Conservation (phyloP, 306 rosid species). For the Leucaena leucocephala region DNA sequence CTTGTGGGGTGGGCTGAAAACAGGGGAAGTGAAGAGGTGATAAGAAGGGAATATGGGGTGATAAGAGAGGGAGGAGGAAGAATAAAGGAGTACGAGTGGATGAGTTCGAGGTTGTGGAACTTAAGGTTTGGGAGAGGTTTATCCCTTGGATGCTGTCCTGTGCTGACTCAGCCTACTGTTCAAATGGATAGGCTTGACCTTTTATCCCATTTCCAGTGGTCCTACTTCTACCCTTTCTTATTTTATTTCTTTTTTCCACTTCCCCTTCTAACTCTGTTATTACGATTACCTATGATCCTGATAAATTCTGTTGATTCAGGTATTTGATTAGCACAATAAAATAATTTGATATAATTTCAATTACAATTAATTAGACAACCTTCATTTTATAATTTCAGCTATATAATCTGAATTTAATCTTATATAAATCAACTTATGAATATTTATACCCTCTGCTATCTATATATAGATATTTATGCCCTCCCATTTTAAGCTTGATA, state of each 20-base stretch:
- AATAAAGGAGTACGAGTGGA: not conserved
- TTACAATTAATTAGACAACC: too few relatives aligned
- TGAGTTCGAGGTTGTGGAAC: not conserved
- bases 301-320: too few relatives aligned
- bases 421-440: too few relatives aligned
- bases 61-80: not conserved
- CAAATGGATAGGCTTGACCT: conserved; percentile 49
- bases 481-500: too few relatives aligned
- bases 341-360: too few relatives aligned
- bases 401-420: too few relatives aligned
- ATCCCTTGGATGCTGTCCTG: conserved; percentile 28
- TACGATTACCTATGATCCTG: too few relatives aligned
- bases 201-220: not conserved
- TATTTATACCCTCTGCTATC: too few relatives aligned
- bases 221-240: not conserved
- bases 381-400: too few relatives aligned
- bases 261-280: too few relatives aligned
- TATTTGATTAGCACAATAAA: too few relatives aligned
- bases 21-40: not conserved
- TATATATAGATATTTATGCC: too few relatives aligned
- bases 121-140: conserved; percentile 16
- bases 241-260: not conserved
- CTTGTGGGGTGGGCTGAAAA: not conserved
- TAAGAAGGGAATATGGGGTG: not conserved
- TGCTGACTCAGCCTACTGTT: conserved; percentile 54